Percentiles rank a stretch among this genome's conserved stretches.
Evolutionary conservation across 2,329 filamentous ascomycete species (phyloP).

Genomic region (Dothideomycetes sp.): DNA sequence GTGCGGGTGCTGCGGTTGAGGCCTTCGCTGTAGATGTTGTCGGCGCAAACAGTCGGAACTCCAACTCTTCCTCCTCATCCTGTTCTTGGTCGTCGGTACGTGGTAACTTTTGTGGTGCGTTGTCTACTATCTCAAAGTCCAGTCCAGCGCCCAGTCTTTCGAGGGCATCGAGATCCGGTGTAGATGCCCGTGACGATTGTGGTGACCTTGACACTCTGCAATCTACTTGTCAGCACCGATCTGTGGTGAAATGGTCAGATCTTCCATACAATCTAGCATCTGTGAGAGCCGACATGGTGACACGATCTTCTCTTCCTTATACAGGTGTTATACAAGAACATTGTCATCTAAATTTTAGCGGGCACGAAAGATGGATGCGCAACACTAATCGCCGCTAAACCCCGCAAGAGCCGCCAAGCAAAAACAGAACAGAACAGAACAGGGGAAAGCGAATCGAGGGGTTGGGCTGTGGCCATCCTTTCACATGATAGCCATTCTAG

Average conservation of each 20-base stretch:
- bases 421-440: neutral
- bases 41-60: slow-evolving; percentile 22
- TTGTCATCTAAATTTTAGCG: too few species aligned
- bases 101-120: neutral
- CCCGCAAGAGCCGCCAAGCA: neutral
- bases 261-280: neutral
- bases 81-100: slow-evolving; percentile 1
- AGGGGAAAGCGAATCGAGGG: too few species aligned
- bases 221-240: neutral
- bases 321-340: too few species aligned
- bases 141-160: slow-evolving; percentile 9
- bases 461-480: too few species aligned
- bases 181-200: slow-evolving; percentile 12
- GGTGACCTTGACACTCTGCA: slow-evolving; percentile 11
- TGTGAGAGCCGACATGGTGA: slow-evolving; percentile 1
- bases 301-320: too few species aligned
- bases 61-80: slow-evolving; percentile 20
- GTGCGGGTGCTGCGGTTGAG: slow-evolving; percentile 5
- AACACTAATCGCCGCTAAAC: neutral
- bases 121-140: slow-evolving; percentile 10
- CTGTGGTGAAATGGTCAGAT: too few species aligned
- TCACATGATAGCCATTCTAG: too few species aligned
- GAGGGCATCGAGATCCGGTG: slow-evolving; percentile 2
- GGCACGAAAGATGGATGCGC: too few species aligned
- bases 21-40: slow-evolving; percentile 10